Percentiles rank a stretch among this genome's conserved stretches.
Conservation (phyloP, 768 basidiomycete species). For the Pleurotus sapidus region DNA sequence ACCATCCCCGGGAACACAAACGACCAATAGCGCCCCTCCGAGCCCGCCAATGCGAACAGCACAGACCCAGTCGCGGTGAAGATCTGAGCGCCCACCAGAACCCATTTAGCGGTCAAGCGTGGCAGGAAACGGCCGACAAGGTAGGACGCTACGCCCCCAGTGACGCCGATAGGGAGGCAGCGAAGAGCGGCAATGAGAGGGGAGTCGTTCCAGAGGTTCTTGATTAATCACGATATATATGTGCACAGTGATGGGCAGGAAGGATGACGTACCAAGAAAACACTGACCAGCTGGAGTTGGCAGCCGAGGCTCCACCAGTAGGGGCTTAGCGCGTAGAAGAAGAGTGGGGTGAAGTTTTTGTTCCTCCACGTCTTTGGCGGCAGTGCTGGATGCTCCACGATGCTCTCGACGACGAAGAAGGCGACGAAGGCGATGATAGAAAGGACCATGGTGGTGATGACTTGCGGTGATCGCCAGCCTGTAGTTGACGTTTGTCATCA, state of each 20-base stretch:
- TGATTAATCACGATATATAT: conserved; percentile 10
- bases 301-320: conserved; percentile 27
- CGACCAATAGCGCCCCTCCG: conserved; percentile 36
- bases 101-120: neutral
- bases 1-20: conserved; percentile 44
- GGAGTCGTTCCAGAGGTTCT: conserved; percentile 30
- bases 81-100: conserved; percentile 36
- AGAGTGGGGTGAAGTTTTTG: conserved; percentile 35
- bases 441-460: conserved; percentile 39
- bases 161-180: conserved; percentile 14
- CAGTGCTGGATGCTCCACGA: conserved; percentile 10
- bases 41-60: conserved; percentile 37
- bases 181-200: conserved; percentile 29
- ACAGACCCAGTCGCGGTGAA: conserved; percentile 31
- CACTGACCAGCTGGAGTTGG: conserved; percentile 18
- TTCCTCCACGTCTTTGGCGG: conserved; percentile 38
- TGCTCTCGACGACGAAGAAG: conserved; percentile 47
- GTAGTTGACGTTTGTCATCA: neutral
- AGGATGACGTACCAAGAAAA: conserved; percentile 20
- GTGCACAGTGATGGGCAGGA: neutral
- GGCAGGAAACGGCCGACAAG: neutral
- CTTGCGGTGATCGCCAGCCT: conserved; percentile 41
- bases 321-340: conserved; percentile 21
- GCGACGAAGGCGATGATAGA: conserved; percentile 30
- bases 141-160: neutral